Percentiles rank a stretch among this genome's conserved stretches.
These are phyloP conservation scores for Collybiopsis confluens DNA, from an alignment of 768 basidiomycete species.

Conservation along the genomic window DNA sequence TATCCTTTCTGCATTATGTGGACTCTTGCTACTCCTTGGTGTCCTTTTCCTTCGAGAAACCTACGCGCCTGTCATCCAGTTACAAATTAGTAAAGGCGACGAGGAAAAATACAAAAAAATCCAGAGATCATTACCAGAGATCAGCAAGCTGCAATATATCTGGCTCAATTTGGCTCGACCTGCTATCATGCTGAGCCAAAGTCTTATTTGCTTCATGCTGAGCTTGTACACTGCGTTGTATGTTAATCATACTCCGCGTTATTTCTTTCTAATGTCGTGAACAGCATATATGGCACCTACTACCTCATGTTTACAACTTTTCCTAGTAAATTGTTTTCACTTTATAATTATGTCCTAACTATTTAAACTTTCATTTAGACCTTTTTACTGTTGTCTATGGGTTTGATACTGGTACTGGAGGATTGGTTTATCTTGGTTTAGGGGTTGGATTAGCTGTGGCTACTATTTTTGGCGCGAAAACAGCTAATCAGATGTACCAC, in stretches of 20 bases:
- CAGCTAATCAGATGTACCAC: constrained; percentile 29
- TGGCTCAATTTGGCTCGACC: constrained; percentile 57
- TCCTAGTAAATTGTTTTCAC: constrained; percentile 33
- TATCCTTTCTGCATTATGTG: constrained; percentile 33
- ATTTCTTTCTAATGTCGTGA: neutral
- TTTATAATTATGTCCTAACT: constrained; percentile 16
- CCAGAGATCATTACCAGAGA: constrained; percentile 14
- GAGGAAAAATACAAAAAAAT: constrained; percentile 30
- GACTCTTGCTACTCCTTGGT: constrained; percentile 30
- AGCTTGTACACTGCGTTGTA: constrained; percentile 66
- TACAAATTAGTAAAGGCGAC: constrained; percentile 26
- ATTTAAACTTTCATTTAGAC: constrained; percentile 3
- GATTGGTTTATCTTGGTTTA: constrained; percentile 37
- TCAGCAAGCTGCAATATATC: constrained; percentile 28
- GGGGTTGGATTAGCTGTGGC: constrained; percentile 35
- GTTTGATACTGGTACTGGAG: constrained; percentile 20
- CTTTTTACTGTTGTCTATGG: constrained; percentile 25
- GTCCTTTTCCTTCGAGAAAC: constrained; percentile 51
- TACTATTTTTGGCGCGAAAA: constrained; percentile 26
- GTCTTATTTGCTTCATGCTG: constrained; percentile 61
- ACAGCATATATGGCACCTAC: constrained; percentile 32
- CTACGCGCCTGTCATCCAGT: constrained; percentile 51
- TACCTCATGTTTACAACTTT: constrained; percentile 55
- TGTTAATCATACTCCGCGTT: constrained; percentile 19
- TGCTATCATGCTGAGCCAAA: constrained; percentile 46